A percentile compares a stretch with the other conserved stretches of the same genome.
Conservation (phyloP, 352 stramenopile species). For the Paralagenidium karlingii region DNA sequence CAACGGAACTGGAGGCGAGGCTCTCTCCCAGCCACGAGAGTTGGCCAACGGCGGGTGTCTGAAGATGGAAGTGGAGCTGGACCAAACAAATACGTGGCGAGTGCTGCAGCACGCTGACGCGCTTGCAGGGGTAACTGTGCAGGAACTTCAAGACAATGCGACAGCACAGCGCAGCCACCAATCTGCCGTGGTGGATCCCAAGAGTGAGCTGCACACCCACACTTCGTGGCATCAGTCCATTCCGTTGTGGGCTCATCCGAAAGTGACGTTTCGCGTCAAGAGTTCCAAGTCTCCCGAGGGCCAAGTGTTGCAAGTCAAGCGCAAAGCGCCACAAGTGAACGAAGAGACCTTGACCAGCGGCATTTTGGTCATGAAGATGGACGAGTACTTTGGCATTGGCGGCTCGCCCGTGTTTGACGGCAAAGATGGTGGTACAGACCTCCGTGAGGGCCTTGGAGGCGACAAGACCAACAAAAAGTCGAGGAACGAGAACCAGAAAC, state of each 20-base stretch:
- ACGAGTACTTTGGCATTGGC: slow-evolving; percentile 77
- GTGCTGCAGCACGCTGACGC: too few relatives aligned
- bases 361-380: slow-evolving; percentile 73
- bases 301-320: slow-evolving; percentile 55
- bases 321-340: slow-evolving; percentile 39
- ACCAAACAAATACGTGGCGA: background rate
- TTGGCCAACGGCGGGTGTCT: too few relatives aligned
- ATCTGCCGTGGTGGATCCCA: slow-evolving; percentile 7
- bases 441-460: too few relatives aligned
- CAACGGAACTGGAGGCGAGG: background rate
- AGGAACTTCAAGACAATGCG: background rate
- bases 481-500: too few relatives aligned
- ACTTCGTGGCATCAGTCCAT: slow-evolving; percentile 29
- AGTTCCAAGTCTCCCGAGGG: slow-evolving; percentile 34
- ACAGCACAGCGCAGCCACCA: background rate
- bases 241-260: slow-evolving; percentile 65
- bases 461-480: too few relatives aligned
- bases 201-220: slow-evolving; percentile 60
- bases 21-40: too few relatives aligned
- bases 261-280: slow-evolving; percentile 49
- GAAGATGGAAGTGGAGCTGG: background rate
- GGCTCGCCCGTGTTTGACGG: slow-evolving; percentile 64
- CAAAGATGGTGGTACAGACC: background rate
- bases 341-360: too few relatives aligned
- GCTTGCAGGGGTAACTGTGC: too few relatives aligned